Conservation (phyloP, 2,329 filamentous ascomycete genomes). For the Xylariales sp. region DNA sequence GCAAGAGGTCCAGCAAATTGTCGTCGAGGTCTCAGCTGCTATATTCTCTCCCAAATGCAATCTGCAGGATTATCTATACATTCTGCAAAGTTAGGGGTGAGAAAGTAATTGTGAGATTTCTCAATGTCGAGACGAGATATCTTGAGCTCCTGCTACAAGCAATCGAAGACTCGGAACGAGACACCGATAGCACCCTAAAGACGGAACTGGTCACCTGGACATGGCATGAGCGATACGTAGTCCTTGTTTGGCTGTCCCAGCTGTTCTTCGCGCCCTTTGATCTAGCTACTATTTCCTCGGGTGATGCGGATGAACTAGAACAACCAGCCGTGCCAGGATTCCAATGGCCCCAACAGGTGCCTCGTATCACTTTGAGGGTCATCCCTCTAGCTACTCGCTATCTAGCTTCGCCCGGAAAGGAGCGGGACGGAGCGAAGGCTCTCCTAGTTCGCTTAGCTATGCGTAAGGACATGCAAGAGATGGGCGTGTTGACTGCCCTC, state of each 20-base stretch:
- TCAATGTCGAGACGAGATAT: conserved; percentile 89
- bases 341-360: conserved; percentile 68
- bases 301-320: conserved; percentile 60
- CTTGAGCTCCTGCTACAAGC: conserved; percentile 82
- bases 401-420: conserved; percentile 82
- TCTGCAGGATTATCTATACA: conserved; percentile 84
- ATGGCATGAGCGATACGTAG: conserved; percentile 92
- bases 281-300: conserved; percentile 82
- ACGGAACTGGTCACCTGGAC: conserved; percentile 58
- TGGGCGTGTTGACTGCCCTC: conserved; percentile 76
- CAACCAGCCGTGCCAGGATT: conserved; percentile 60
- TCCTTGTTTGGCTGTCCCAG: conserved; percentile 88
- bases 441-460: conserved; percentile 85
- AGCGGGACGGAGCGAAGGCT: conserved; percentile 86
- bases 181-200: conserved; percentile 31
- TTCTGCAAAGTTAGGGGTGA: conserved; percentile 95
- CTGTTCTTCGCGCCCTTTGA: conserved; percentile 90
- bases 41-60: conserved; percentile 72
- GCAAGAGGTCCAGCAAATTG: conserved; percentile 56
- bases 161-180: conserved; percentile 71
- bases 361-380: conserved; percentile 76
- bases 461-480: conserved; percentile 85
- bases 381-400: conserved; percentile 78
- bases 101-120: conserved; percentile 90
- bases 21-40: conserved; percentile 57